phyloP scores from a whole-genome alignment of 2,329 filamentous ascomycete species.

The Pseudogymnoascus sp. region DNA sequence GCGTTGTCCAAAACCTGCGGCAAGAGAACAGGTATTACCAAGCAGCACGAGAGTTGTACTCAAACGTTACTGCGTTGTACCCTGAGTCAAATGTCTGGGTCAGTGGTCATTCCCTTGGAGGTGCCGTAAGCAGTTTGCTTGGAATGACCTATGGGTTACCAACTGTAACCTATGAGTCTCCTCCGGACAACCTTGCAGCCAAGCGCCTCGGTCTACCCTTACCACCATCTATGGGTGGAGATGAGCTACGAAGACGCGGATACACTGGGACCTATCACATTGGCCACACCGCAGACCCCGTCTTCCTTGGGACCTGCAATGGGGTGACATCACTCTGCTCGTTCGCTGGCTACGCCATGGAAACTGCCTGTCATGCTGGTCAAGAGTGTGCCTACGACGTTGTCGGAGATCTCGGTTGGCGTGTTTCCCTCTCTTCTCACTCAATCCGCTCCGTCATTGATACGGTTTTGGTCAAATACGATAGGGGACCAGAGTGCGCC shows the following conservation, averaged over 20 bases:
- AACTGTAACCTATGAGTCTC: conserved; percentile 86
- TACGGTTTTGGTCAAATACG: conserved; percentile 79
- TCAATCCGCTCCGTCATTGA: conserved; percentile 82
- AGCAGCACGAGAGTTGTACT: conserved; percentile 80
- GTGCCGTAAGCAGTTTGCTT: conserved; percentile 79
- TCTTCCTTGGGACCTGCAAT: conserved; percentile 91
- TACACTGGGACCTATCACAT: conserved; percentile 82
- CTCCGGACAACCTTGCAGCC: conserved; percentile 83
- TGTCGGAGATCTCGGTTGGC: conserved; percentile 84
- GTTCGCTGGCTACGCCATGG: conserved; percentile 84
- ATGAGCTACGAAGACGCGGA: conserved; percentile 61
- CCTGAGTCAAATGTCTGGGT: conserved; percentile 81
- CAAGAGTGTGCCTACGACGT: conserved; percentile 87
- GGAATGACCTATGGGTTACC: conserved; percentile 87
- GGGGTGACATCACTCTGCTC: conserved; percentile 83
- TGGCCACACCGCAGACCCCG: conserved; percentile 90
- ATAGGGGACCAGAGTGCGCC: conserved; percentile 68
- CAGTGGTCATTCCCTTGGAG: conserved; percentile 85
- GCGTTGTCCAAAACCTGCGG: conserved; percentile 65
- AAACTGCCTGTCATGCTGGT: conserved; percentile 86
- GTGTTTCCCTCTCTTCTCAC: conserved; percentile 84
- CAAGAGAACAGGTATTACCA: conserved; percentile 89
- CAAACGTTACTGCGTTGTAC: conserved; percentile 85
- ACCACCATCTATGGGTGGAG: conserved; percentile 65
- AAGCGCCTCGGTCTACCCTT: conserved; percentile 76